Evolutionary conservation across 768 basidiomycete genomes (phyloP).

Genomic region (Pleurotus cornucopiae): DNA sequence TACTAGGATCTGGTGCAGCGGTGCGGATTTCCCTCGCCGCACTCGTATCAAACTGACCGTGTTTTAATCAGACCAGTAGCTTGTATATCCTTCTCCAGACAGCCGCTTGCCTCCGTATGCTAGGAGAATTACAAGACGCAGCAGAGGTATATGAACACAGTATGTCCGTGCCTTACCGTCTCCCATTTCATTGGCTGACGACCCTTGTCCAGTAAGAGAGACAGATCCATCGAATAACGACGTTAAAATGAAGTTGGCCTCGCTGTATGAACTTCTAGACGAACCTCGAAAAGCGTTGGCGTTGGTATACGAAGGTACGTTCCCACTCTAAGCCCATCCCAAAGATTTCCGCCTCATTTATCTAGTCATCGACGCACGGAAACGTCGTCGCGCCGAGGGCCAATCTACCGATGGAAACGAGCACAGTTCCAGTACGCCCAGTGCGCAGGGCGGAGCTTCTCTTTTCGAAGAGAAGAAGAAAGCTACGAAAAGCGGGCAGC

Average conservation of each 20-base stretch:
- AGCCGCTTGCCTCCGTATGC: slow-evolving; percentile 75
- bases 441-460: slow-evolving; percentile 29
- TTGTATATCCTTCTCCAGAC: slow-evolving; percentile 71
- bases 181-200: background rate
- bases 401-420: slow-evolving; percentile 14
- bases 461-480: slow-evolving; percentile 68
- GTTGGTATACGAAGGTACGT: slow-evolving; percentile 75
- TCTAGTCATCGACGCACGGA: slow-evolving; percentile 58
- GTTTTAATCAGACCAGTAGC: slow-evolving; percentile 58
- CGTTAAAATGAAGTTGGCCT: slow-evolving; percentile 86
- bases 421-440: background rate
- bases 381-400: slow-evolving; percentile 30
- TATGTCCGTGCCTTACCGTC: slow-evolving; percentile 25
- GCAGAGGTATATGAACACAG: slow-evolving; percentile 82
- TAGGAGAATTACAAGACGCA: slow-evolving; percentile 72
- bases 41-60: background rate
- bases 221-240: slow-evolving; percentile 76
- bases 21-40: slow-evolving; percentile 35
- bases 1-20: slow-evolving; percentile 67
- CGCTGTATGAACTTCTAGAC: slow-evolving; percentile 81
- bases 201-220: slow-evolving; percentile 49
- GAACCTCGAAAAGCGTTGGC: slow-evolving; percentile 80
- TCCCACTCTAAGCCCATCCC: background rate
- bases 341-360: no score
- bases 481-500: slow-evolving; percentile 33